A percentile compares a stretch with the other conserved stretches of the same genome.
These are phyloP conservation scores for Schizophyllum amplum DNA, from an alignment of 1,284 basidiomycete genomes.

Conservation along the genomic window DNA sequence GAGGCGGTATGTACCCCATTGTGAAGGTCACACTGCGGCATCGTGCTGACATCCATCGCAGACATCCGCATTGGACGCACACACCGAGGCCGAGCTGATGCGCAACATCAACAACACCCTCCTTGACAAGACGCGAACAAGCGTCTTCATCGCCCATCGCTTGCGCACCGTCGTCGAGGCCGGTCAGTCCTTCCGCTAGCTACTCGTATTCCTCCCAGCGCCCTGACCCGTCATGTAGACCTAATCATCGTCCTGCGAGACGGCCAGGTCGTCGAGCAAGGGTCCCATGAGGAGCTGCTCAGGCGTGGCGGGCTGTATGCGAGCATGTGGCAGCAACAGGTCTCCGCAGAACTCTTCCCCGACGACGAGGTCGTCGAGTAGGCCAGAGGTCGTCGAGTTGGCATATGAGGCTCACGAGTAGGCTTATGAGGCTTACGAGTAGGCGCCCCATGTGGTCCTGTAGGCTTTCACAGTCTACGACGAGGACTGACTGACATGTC, in stretches of 20 bases:
- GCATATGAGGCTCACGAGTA: too few relatives aligned
- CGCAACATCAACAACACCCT: conserved; percentile 83
- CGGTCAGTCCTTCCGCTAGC: conserved; percentile 34
- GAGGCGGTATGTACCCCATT: conserved; percentile 68
- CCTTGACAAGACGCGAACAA: conserved; percentile 74
- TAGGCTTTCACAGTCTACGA: too few relatives aligned
- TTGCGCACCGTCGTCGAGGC: conserved; percentile 87
- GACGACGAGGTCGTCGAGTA: neutral
- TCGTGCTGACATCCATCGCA: conserved; percentile 20
- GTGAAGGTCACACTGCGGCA: conserved; percentile 1
- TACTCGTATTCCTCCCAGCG: neutral
- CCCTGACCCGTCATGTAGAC: conserved; percentile 36
- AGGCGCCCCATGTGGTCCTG: too few relatives aligned
- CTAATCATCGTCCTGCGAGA: conserved; percentile 86
- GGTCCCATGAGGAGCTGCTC: conserved; percentile 85
- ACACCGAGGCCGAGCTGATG: conserved; percentile 95
- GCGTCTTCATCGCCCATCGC: conserved; percentile 93
- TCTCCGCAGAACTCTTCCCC: conserved; percentile 21
- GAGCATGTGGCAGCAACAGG: conserved; percentile 84
- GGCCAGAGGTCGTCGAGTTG: too few relatives aligned
- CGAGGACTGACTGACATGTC: too few relatives aligned
- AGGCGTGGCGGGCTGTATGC: conserved; percentile 68
- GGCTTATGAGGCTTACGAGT: too few relatives aligned
- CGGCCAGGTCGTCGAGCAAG: conserved; percentile 82
- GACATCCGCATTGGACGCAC: conserved; percentile 92